These are phyloP conservation scores for Escallonia rubra DNA, from an alignment of 129 eudicot genomes.

Conservation along the genomic window DNA sequence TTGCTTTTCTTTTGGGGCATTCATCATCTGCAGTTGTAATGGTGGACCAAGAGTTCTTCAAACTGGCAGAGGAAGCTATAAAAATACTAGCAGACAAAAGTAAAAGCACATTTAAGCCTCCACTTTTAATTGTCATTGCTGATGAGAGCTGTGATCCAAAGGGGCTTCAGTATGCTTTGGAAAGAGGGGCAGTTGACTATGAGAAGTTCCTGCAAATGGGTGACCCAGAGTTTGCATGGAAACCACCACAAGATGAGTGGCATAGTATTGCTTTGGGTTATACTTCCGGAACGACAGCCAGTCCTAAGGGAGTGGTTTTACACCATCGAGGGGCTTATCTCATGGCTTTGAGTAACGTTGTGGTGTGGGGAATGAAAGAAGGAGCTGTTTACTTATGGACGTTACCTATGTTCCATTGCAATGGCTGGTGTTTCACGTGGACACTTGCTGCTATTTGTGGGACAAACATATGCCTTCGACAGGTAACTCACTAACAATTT, in stretches of 20 bases:
- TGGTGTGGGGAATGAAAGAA: constrained; percentile 62
- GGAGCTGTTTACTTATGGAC: constrained; percentile 89
- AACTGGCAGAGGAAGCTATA: constrained; percentile 57
- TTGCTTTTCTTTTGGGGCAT: constrained; percentile 69
- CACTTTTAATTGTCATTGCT: constrained; percentile 57
- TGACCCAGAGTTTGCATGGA: constrained; percentile 63
- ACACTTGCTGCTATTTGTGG: constrained; percentile 84
- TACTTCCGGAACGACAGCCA: constrained; percentile 94
- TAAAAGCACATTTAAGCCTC: constrained; percentile 41
- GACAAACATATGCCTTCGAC: constrained; percentile 45
- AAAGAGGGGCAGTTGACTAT: constrained; percentile 64
- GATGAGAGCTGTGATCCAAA: constrained; percentile 66
- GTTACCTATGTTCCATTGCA: constrained; percentile 95
- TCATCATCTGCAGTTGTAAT: constrained; percentile 59
- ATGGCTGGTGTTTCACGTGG: constrained; percentile 96
- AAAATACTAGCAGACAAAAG: constrained; percentile 38
- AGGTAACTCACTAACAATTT: not conserved
- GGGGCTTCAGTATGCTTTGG: constrained; percentile 60
- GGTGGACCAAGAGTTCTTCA: constrained; percentile 78
- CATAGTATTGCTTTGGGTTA: constrained; percentile 77
- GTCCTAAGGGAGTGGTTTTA: constrained; percentile 92
- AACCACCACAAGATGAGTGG: constrained; percentile 87
- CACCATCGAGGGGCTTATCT: constrained; percentile 94
- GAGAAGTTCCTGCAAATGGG: constrained; percentile 81
- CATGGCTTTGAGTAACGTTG: constrained; percentile 42